Conservation (phyloP, 225 moss, liverwort and hornwort species). For the Bryoerythrophyllum caledonicum region DNA sequence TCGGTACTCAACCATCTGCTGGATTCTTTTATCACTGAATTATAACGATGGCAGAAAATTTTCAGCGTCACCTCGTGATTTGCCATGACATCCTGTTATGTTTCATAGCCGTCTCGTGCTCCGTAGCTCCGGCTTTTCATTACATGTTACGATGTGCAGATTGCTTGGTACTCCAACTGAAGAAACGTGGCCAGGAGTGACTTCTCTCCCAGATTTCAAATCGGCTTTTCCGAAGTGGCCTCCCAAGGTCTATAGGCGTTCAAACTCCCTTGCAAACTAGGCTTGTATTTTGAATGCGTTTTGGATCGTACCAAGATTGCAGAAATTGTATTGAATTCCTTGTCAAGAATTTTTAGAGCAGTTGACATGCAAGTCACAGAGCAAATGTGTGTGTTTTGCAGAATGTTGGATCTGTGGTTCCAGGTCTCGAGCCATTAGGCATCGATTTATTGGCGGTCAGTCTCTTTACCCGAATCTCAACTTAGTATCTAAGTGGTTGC, state of each 20-base stretch:
- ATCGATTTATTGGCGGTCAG: slow-evolving; percentile 83
- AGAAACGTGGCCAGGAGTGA: slow-evolving; percentile 65
- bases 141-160: slow-evolving; percentile 26
- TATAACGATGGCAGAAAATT: background rate
- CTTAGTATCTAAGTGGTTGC: background rate
- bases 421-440: slow-evolving; percentile 76
- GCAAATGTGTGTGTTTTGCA: slow-evolving; percentile 37
- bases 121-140: background rate
- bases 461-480: slow-evolving; percentile 1
- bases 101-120: background rate
- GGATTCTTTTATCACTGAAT: background rate
- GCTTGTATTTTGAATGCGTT: background rate
- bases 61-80: background rate
- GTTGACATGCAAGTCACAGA: slow-evolving; percentile 15
- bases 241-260: slow-evolving; percentile 38
- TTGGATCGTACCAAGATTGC: background rate
- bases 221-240: slow-evolving; percentile 65
- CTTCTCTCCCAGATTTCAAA: slow-evolving; percentile 64
- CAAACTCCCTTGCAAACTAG: background rate
- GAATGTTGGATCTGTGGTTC: slow-evolving; percentile 80
- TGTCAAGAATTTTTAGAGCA: background rate
- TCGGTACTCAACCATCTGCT: background rate
- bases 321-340: background rate
- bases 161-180: slow-evolving; percentile 55
- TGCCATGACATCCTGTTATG: background rate